Conservation (phyloP, 768 basidiomycete species). For the Daedaleopsis nitida region DNA sequence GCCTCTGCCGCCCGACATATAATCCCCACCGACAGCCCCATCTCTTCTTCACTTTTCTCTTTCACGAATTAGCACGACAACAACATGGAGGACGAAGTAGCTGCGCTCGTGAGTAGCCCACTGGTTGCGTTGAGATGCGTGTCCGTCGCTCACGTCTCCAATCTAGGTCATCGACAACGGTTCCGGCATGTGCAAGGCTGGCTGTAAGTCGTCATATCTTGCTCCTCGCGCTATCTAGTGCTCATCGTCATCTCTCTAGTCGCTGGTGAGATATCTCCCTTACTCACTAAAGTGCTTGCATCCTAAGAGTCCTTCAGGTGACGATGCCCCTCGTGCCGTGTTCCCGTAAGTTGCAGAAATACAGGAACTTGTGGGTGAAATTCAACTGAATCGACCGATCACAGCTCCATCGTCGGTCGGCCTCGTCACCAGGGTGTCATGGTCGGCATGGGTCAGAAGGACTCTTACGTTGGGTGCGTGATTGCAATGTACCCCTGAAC, state of each 20-base stretch:
- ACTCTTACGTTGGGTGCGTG: constrained; percentile 70
- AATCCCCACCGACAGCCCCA: constrained; percentile 19
- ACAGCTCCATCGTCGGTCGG: constrained; percentile 67
- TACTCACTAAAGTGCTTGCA: not conserved
- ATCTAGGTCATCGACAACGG: constrained; percentile 85
- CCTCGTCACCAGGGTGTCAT: constrained; percentile 76
- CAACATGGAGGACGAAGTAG: constrained; percentile 70
- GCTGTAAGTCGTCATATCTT: constrained; percentile 61
- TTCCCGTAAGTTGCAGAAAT: constrained; percentile 75
- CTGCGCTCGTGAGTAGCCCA: constrained; percentile 47
- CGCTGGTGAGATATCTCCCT: constrained; percentile 30
- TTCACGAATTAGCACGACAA: constrained; percentile 28
- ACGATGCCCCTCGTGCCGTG: constrained; percentile 97
- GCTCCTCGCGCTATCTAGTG: constrained; percentile 32
- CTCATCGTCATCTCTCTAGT: constrained; percentile 83
- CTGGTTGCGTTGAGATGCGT: constrained; percentile 1
- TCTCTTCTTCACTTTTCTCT: constrained; percentile 25
- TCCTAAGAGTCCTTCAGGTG: constrained; percentile 50
- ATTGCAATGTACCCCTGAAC: not conserved
- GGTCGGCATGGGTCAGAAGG: constrained; percentile 80
- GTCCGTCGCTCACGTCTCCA: constrained; percentile 7
- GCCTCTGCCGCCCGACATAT: constrained; percentile 21
- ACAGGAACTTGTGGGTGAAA: not conserved
- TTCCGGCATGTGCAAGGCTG: constrained; percentile 99
- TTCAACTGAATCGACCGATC: not conserved